Conservation (phyloP, 2,329 filamentous ascomycete species). For the Pseudogymnoascus sp. region DNA sequence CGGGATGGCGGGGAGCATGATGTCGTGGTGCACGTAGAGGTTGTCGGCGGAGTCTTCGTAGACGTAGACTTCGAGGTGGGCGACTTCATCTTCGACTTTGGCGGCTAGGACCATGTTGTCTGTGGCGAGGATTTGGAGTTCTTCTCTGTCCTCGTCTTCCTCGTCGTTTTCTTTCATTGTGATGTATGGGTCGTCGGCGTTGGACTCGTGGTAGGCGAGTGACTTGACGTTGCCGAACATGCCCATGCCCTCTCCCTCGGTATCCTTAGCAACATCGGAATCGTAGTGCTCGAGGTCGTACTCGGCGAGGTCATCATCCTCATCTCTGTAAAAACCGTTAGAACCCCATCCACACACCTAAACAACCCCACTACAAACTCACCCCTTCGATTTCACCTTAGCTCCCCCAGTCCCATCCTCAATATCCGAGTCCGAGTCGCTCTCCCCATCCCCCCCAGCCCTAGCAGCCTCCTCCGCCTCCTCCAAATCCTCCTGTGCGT, state of each 20-base stretch:
- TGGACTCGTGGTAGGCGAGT: constrained; percentile 85
- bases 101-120: constrained; percentile 90
- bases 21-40: constrained; percentile 97
- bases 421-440: constrained; percentile 28
- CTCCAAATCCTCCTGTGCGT: constrained; percentile 78
- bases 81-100: constrained; percentile 93
- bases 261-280: constrained; percentile 62
- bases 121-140: constrained; percentile 83
- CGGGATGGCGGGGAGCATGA: constrained; percentile 96
- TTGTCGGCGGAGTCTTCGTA: constrained; percentile 95
- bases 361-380: constrained; percentile 23
- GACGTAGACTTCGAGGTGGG: constrained; percentile 92
- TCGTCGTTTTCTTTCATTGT: constrained; percentile 63
- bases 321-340: constrained; percentile 31
- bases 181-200: constrained; percentile 94
- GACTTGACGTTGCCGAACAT: constrained; percentile 97
- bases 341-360: constrained; percentile 12
- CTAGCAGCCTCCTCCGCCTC: constrained; percentile 36
- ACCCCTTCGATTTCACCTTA: constrained; percentile 32
- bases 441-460: constrained; percentile 28
- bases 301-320: constrained; percentile 87
- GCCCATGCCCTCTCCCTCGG: constrained; percentile 62
- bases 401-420: constrained; percentile 23
- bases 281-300: constrained; percentile 97
- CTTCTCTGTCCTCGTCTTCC: constrained; percentile 77